phyloP scores from a whole-genome alignment of 148 eudicot species.

The Beta vulgaris region DNA sequence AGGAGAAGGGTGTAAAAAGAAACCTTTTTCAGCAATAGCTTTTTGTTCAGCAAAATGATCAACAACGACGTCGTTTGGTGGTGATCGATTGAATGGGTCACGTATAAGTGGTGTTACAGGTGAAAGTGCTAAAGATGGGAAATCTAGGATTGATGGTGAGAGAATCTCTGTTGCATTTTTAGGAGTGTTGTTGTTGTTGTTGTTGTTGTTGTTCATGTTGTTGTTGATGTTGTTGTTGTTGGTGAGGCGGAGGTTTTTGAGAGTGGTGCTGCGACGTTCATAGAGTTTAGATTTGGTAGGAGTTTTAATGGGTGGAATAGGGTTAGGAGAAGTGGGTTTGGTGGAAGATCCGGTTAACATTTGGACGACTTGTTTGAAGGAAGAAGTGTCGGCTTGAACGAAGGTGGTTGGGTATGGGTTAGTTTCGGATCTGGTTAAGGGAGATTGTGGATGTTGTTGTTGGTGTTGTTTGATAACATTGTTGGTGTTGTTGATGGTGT shows the following conservation, averaged over 20 bases:
- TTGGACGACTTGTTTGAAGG: slow-evolving; percentile 80
- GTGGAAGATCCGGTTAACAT: slow-evolving; percentile 74
- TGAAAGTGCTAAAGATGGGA: slow-evolving; percentile 55
- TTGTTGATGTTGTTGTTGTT: slow-evolving; percentile 23
- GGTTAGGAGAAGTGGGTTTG: slow-evolving; percentile 35
- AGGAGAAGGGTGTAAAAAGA: slow-evolving; percentile 73
- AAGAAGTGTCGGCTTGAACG: slow-evolving; percentile 65
- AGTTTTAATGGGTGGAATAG: slow-evolving; percentile 51
- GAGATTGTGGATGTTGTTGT: slow-evolving; percentile 15
- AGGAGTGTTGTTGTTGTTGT: slow-evolving; percentile 23
- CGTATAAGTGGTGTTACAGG: slow-evolving; percentile 55
- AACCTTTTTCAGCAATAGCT: slow-evolving; percentile 56
- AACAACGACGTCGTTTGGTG: slow-evolving; percentile 1
- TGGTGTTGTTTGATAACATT: slow-evolving; percentile 24
- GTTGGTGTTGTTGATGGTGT: slow-evolving; percentile 28
- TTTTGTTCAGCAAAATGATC: slow-evolving; percentile 46
- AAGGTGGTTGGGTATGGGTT: slow-evolving; percentile 77
- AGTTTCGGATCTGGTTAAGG: slow-evolving; percentile 46
- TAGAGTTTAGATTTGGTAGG: slow-evolving; percentile 52
- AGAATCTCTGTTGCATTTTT: slow-evolving; percentile 38
- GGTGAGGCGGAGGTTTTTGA: slow-evolving; percentile 32
- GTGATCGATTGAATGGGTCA: slow-evolving; percentile 52
- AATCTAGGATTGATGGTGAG: slow-evolving; percentile 71
- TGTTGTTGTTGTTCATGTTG: too few species aligned
- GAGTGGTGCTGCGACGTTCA: slow-evolving; percentile 58